Conservation (phyloP, 129 eudicot species). For the Heracleum sosnowskyi region DNA sequence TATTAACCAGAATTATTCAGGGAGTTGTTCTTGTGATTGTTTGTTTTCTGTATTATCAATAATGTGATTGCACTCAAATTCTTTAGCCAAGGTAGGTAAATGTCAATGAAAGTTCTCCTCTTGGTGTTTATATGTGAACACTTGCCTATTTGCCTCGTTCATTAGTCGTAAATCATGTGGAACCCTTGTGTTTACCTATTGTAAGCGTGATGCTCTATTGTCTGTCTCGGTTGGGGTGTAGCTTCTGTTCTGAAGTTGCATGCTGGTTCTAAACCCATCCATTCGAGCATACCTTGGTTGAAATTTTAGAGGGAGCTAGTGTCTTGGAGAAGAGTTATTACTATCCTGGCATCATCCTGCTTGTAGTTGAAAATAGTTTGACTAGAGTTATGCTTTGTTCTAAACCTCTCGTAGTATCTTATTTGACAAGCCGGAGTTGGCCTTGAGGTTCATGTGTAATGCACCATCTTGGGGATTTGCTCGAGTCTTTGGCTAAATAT, state of each 20-base stretch:
- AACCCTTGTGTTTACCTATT: neutral
- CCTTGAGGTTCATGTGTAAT: neutral
- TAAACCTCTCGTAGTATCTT: no score
- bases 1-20: neutral
- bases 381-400: neutral
- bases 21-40: neutral
- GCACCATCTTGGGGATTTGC: neutral
- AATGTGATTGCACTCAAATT: neutral
- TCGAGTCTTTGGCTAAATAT: slow-evolving; percentile 1
- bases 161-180: neutral
- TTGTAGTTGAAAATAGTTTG: neutral
- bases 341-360: neutral
- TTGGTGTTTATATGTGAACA: neutral
- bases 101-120: neutral
- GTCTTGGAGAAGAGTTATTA: neutral
- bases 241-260: neutral
- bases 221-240: neutral
- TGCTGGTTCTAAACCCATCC: neutral
- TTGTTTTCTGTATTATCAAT: neutral
- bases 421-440: neutral
- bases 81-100: neutral
- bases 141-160: neutral
- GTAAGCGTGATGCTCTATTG: neutral
- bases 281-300: neutral
- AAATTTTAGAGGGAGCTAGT: neutral